Evolutionary conservation across 2,329 filamentous ascomycete genomes (phyloP).

Genomic region (Aspergillus terreus): DNA sequence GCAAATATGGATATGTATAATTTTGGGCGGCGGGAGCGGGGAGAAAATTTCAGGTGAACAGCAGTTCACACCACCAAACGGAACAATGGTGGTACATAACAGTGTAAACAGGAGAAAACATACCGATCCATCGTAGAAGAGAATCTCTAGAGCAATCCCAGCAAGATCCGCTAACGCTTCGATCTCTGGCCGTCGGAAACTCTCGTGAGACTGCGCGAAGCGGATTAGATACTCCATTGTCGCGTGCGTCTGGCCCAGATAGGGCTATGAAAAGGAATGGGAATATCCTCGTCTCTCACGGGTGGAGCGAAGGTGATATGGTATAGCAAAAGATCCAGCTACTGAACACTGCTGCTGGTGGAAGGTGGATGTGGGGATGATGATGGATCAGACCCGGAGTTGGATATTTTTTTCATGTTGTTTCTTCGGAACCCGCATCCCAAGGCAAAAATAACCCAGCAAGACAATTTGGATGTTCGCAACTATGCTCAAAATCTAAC

Average conservation of each 20-base stretch:
- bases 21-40: background rate
- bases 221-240: conserved; percentile 79
- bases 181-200: conserved; percentile 82
- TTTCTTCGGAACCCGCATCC: conserved; percentile 1
- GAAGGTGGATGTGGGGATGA: background rate
- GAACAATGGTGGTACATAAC: background rate
- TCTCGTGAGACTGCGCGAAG: conserved; percentile 84
- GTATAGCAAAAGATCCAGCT: too few species aligned
- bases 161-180: conserved; percentile 71
- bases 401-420: conserved; percentile 1
- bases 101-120: conserved; percentile 28
- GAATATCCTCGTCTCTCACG: background rate
- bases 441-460: background rate
- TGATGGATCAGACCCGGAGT: background rate
- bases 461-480: background rate
- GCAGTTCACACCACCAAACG: background rate
- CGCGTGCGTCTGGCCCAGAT: background rate
- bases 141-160: conserved; percentile 63
- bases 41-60: background rate
- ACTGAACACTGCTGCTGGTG: background rate
- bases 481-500: too few species aligned
- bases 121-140: conserved; percentile 74
- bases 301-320: too few species aligned
- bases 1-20: background rate
- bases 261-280: background rate